Base-by-base conservation (phyloP, 371 early-diverging fungal genomes). In the Mortierella sp. region DNA sequence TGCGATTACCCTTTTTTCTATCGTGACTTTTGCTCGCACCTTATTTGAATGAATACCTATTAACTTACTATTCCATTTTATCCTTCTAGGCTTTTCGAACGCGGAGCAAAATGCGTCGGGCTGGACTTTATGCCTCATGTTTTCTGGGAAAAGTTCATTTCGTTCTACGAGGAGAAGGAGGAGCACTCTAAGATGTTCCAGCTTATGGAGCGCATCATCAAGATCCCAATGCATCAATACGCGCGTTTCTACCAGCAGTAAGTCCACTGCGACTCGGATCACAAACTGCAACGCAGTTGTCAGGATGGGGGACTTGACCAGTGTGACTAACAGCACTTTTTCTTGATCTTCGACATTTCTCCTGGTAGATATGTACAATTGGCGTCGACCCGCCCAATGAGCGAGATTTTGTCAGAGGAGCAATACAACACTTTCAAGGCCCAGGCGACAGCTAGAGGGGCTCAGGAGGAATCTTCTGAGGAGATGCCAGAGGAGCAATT, bases 71-170 rank as follows among this genome's bases (percentile, higher is more conserved):
- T 41, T 38, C 60, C n/a, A 49, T 35, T 41, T 51, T 12, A 41
- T 43, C 29, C 55, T 4, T 18, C 8, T 79, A 86, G 80, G 51
- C 46, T 86, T n/a, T 80, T 86, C 83, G 92, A 94, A 72, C 92
- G 95, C n/a, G 95, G 89, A 29, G 91, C 93, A 43, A 76, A 82
- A 29, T 85, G 87, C 51, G 91, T 93, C 38, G 95, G 95, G 1
- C 72, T 91, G 68, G 95, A 95, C 74, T 95, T 94, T 81, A 87
- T 93, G 73, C 89, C 91, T 32, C 95, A 95, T 82, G 85, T 91
- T 6, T 93, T 95, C 72, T 95, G 94, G 94, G 94, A 94, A 83
- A 94, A 93, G 79, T 95, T 93, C 76, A 84, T 94, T 74, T 92
- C 92, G 12, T 95, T 90, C 83, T 92, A 91, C 63, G 93, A 94